Evolutionary conservation across 169 alveolate species (phyloP), one percentile per base, ranked within the genome.

Genomic region (Eimeria brunetti): DNA sequence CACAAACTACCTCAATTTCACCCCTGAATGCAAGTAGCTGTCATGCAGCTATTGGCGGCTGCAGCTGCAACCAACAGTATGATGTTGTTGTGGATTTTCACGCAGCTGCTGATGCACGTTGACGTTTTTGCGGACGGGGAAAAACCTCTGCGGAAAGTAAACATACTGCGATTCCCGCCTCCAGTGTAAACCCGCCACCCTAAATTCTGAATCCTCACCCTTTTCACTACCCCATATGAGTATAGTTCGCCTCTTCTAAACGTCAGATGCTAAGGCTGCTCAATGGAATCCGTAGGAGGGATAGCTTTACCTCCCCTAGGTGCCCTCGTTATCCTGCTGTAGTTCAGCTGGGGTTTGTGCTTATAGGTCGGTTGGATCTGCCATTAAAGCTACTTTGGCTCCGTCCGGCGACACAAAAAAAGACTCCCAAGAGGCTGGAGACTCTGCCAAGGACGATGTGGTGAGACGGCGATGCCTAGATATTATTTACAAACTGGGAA

Each of bases 31-130:
- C 46, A 11, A 69, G 51, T 36, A n/a, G 80, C 16, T 36, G 46
- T 6, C 38, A 41, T 46, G 56, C 36, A 41, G 86, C 18, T 46
- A 24, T 46, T 76, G 51, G 8, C 0, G 33, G 80, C 51, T 69
- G 80, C 51, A 16, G 46, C 33, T 69, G 24, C 2, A 33, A 24
- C 51, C 1, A 69, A 20, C n/a, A 36, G 4, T 33, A 2, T 36
- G 24, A 36, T 16, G 80, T 51, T 33, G 30, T 30, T 53, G 89
- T n/a, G 89, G 56, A 6, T n/a, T 49, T 81, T 9, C 7, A 56
- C 27, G 71, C 89, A 81, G 89, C 75, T 81, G 75, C 73, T 81
- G 49, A 56, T 81, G 89, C 89, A 81, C 33, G 24, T 81, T 33
- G 89, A 81, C 41, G 24, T 81, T n/a, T 81, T 49, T 49, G 73